Evolutionary conservation across 306 rosid species (phyloP).

Genomic region (Phaseolus lunatus): DNA sequence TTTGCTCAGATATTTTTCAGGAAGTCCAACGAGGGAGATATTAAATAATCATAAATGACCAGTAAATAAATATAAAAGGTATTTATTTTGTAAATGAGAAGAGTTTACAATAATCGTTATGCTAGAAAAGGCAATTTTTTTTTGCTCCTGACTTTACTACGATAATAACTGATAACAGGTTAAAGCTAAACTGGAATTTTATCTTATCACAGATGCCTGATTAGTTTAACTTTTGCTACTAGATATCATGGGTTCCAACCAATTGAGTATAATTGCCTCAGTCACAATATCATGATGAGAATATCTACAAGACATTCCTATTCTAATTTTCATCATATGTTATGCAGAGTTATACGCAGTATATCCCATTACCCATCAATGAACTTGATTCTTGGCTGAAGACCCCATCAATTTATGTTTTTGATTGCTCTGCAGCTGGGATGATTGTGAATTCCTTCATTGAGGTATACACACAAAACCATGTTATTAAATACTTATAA

Average conservation of each 20-base stretch:
- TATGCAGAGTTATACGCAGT: slow-evolving; percentile 95
- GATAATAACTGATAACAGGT: not conserved
- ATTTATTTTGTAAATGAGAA: slow-evolving; percentile 12
- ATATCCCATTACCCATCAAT: slow-evolving; percentile 86
- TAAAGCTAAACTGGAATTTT: slow-evolving; percentile 15
- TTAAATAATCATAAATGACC: slow-evolving; percentile 10
- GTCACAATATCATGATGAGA: slow-evolving; percentile 18
- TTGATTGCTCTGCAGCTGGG: slow-evolving; percentile 99
- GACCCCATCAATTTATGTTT: slow-evolving; percentile 97
- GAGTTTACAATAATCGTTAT: slow-evolving; percentile 15
- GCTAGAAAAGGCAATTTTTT: not conserved
- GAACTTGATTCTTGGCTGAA: slow-evolving; percentile 99
- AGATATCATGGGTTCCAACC: slow-evolving; percentile 7
- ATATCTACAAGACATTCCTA: slow-evolving; percentile 28
- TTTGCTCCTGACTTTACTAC: slow-evolving; percentile 10
- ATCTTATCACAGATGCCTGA: slow-evolving; percentile 21
- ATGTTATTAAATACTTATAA: slow-evolving; percentile 22
- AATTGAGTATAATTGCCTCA: not conserved
- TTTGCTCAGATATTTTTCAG: slow-evolving; percentile 8
- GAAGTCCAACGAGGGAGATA: slow-evolving; percentile 23
- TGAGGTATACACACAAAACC: slow-evolving; percentile 64
- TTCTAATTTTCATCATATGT: slow-evolving; percentile 10
- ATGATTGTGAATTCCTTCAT: slow-evolving; percentile 80
- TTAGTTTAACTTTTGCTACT: slow-evolving; percentile 27
- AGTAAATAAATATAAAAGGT: slow-evolving; percentile 9